A percentile compares a stretch with the other conserved stretches of the same genome.
Conservation (phyloP, 116 monocot genomes). For the Cymodocea nodosa region DNA sequence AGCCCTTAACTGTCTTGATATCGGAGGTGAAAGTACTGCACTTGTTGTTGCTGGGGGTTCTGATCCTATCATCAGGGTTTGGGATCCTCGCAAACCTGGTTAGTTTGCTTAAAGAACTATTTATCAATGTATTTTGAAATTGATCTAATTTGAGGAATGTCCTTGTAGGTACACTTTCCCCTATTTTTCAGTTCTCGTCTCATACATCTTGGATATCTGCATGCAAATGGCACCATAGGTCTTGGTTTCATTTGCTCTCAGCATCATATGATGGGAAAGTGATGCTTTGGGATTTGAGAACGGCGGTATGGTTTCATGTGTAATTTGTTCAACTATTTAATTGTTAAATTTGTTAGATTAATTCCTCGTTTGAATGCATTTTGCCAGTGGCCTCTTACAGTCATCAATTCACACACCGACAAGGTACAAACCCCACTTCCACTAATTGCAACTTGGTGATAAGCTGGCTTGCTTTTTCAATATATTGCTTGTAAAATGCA, state of each 20-base stretch:
- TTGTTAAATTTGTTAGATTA: neutral
- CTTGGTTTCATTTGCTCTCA: constrained; percentile 84
- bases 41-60: constrained; percentile 89
- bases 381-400: constrained; percentile 73
- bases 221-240: constrained; percentile 84
- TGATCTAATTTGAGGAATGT: constrained; percentile 3
- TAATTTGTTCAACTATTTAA: neutral
- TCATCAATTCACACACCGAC: constrained; percentile 60
- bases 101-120: neutral
- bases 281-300: constrained; percentile 97
- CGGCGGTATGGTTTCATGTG: constrained; percentile 42
- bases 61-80: constrained; percentile 71
- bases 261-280: constrained; percentile 92
- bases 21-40: constrained; percentile 83
- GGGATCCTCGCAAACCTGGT: constrained; percentile 98
- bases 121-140: neutral
- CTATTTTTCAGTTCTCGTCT: constrained; percentile 79
- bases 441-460: neutral
- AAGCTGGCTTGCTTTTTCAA: neutral
- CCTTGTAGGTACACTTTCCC: constrained; percentile 52
- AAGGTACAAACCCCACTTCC: constrained; percentile 31
- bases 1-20: constrained; percentile 74
- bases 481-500: constrained; percentile 7
- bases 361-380: neutral
- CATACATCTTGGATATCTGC: constrained; percentile 78